Evolutionary conservation across 1,284 basidiomycete species (phyloP), one percentile per base, ranked within the genome.

Genomic region (Leucoagaricus sp.): DNA sequence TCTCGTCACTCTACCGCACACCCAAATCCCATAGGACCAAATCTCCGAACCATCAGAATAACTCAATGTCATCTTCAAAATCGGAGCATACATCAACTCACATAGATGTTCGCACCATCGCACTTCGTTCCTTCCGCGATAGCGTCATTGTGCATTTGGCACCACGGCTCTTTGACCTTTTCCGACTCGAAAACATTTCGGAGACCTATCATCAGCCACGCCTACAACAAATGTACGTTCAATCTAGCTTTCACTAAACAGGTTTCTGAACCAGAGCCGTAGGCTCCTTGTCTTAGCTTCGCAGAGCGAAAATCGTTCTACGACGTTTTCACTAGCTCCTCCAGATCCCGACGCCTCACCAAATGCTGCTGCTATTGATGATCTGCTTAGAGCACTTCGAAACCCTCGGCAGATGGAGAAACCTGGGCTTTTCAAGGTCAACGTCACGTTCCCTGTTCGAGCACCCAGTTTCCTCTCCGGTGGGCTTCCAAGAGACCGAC

Each of bases 71-170:
- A 12, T 54, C 60, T 13, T 53, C 52, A 33, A 41, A 49, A 38
- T 41, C 58, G 13, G 53, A 55, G 19, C 47, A 49, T 48, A 28
- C 56, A 36, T 44, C 53, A 45, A 40, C 75, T 76, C 21, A 67
- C 63, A 91, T 96, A 60, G 91, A 96, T 63, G 87, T 95, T 23
- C 86, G 93, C 34, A 84, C 84, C 15, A 79, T 94, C 23, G 87
- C 91, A 0, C 77, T 96, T 10, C 81, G 85, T 36, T 84, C 87
- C 3, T 96, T 96, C 69, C 83, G 94, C 10, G 93, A 96, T 71
- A 81, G 80, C 55, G 83, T 92, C 55, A 82, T 93, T 40, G 75
- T 88, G 12, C 87, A 89, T 0, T 72, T 87, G n/a, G 82, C 76
- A 53, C 66, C 78, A 47, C 75, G 81, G 2, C 72, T 93, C 9